phyloP scores from a whole-genome alignment of 2,329 filamentous ascomycete species.

The Neonectria sp. region DNA sequence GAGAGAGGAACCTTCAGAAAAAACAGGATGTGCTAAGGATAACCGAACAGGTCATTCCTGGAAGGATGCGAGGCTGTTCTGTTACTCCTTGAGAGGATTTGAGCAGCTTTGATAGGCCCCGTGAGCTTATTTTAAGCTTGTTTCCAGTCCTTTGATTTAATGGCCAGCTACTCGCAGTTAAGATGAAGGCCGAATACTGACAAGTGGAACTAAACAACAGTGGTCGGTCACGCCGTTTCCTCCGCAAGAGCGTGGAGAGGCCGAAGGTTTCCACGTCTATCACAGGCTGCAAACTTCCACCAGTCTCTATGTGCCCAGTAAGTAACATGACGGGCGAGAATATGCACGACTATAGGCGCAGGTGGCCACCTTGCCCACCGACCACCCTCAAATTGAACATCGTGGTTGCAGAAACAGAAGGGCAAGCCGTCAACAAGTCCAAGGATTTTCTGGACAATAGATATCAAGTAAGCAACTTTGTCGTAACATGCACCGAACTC shows the following conservation, averaged over 20 bases:
- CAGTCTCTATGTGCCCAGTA: slow-evolving; percentile 22
- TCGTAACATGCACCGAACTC: background rate
- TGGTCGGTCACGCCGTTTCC: background rate
- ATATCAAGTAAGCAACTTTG: background rate
- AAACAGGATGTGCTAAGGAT: too few relatives aligned
- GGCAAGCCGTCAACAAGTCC: slow-evolving; percentile 8
- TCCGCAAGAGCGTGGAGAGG: slow-evolving; percentile 2
- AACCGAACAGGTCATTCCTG: too few relatives aligned
- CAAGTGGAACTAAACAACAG: too few relatives aligned
- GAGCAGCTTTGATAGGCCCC: too few relatives aligned
- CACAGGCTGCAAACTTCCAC: slow-evolving; percentile 24
- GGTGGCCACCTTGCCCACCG: slow-evolving; percentile 21
- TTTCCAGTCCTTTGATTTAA: too few relatives aligned
- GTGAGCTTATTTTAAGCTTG: too few relatives aligned
- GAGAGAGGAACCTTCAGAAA: too few relatives aligned
- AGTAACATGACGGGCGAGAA: slow-evolving; percentile 13
- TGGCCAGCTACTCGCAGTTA: too few relatives aligned
- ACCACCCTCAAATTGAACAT: slow-evolving; percentile 12
- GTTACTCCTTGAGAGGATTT: too few relatives aligned
- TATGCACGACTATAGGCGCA: slow-evolving; percentile 2
- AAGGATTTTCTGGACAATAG: slow-evolving; percentile 13
- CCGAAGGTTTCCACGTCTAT: slow-evolving; percentile 5
- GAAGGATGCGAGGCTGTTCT: too few relatives aligned
- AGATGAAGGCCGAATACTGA: too few relatives aligned
- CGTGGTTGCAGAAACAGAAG: slow-evolving; percentile 19